Base-by-base conservation (phyloP, 352 stramenopile genomes). In the Aphanomyces euteiches region DNA sequence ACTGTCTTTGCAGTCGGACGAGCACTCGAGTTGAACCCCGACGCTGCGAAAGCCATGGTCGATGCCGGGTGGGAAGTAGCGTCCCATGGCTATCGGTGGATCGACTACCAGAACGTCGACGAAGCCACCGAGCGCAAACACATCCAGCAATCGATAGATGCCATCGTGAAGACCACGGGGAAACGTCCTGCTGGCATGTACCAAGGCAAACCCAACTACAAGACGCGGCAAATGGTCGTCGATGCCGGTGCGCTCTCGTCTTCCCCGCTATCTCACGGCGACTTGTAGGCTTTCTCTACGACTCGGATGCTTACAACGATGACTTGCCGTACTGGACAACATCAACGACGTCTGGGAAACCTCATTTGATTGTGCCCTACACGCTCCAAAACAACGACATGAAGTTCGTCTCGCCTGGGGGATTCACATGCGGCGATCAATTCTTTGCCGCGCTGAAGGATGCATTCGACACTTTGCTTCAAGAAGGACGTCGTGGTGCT, bases 381-480 rank as follows among this genome's bases (percentile, higher is more conserved):
- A 98, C 93, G 47, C 77, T 98, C 38, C 94, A 86, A 65, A 97
- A 98, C 72, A 98, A 98, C 79, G 94, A 98, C 76, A 98, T 98
- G 94, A 89, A 95, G 76, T 98, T 98, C 76, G 90, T 95, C 8
- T 90, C 87, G 15, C 75, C 88, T 47, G 90, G 95, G 74, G 92
- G 94, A 66, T 98, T 98, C 78, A 96, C 95, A 58, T 89, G 81
- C 39, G 90, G 90, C 60, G 84, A 96, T 59, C 89, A 98, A 77
- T 98, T 98, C 77, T 93, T 87, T 74, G 90, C 84, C 13, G 96
- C 98, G 77, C 80, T 98, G 60, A 98, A 98, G 45, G 88, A 96
- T 61, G 75, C 88, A 17, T 90, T 96, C 63, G 88, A 96, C 60
- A 83, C 92, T 64, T 71, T 95, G 60, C 77, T 97, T n/a, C 81